Evolutionary conservation across 2,329 filamentous ascomycete genomes (phyloP).

Genomic region (Fusarium keratoplasticum): DNA sequence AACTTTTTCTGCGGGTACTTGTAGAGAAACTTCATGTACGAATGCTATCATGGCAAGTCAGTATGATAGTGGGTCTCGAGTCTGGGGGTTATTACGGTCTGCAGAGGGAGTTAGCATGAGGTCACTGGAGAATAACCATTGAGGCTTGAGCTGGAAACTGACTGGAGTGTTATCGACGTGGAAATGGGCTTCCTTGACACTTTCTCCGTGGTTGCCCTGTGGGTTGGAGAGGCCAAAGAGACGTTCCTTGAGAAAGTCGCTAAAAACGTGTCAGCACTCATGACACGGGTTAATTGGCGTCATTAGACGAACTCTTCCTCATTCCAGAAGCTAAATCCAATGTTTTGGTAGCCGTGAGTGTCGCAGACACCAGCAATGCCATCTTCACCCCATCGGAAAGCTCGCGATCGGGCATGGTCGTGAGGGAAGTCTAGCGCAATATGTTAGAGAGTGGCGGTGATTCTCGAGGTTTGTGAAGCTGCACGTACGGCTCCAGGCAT

Average conservation of each 20-base stretch:
- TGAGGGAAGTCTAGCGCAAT: conserved; percentile 84
- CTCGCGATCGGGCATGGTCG: conserved; percentile 87
- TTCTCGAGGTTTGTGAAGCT: background rate
- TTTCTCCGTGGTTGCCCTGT: conserved; percentile 97
- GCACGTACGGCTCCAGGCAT: conserved; percentile 92
- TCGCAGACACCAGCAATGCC: conserved; percentile 95
- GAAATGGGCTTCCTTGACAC: conserved; percentile 96
- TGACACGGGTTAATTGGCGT: background rate
- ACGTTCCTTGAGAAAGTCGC: conserved; percentile 93
- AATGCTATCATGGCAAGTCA: conserved; percentile 70
- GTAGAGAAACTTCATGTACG: conserved; percentile 99
- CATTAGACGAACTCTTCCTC: conserved; percentile 80
- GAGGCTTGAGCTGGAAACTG: conserved; percentile 43
- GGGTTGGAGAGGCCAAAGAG: conserved; percentile 96
- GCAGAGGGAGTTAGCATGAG: conserved; percentile 37
- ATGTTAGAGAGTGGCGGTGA: conserved; percentile 26
- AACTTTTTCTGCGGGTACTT: conserved; percentile 95
- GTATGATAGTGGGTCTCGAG: background rate
- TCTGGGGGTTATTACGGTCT: conserved; percentile 57
- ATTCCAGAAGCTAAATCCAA: conserved; percentile 98
- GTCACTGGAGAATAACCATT: background rate
- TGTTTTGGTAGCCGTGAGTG: conserved; percentile 89
- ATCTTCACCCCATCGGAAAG: conserved; percentile 96
- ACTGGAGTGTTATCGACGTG: conserved; percentile 93
- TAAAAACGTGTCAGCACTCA: conserved; percentile 59